These are phyloP conservation scores for Phialophora expanda DNA, from an alignment of 2,329 filamentous ascomycete genomes.

Conservation along the genomic window DNA sequence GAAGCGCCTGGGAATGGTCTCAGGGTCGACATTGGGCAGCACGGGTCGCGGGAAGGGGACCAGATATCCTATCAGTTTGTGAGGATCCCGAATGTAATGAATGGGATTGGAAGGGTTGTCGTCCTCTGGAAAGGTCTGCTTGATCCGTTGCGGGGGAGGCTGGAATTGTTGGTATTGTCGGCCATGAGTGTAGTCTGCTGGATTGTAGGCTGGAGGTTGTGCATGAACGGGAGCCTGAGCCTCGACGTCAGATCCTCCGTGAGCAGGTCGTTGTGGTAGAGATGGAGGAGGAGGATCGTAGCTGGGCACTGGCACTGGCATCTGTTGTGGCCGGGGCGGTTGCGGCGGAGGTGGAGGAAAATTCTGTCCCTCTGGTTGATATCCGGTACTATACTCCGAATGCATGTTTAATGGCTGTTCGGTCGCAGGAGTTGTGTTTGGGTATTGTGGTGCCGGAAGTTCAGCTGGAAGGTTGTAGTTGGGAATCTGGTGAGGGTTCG, in stretches of 20 bases:
- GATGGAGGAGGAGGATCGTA: conserved; percentile 21
- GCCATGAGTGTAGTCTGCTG: conserved; percentile 15
- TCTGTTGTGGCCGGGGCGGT: conserved; percentile 5
- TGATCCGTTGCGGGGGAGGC: conserved; percentile 35
- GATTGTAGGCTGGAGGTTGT: conserved; percentile 17
- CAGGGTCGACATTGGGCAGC: conserved; percentile 43
- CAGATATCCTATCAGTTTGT: conserved; percentile 52
- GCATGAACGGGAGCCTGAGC: conserved; percentile 6
- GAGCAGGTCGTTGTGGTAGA: conserved; percentile 23
- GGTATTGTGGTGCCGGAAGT: conserved; percentile 13
- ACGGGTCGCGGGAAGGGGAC: conserved; percentile 53
- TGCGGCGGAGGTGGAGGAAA: conserved; percentile 18
- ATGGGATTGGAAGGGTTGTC: conserved; percentile 44
- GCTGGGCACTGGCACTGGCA: background rate
- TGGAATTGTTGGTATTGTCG: conserved; percentile 23
- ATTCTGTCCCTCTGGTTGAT: conserved; percentile 12
- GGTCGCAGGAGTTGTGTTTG: background rate
- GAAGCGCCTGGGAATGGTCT: conserved; percentile 49
- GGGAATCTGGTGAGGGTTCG: conserved; percentile 16
- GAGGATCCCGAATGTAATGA: conserved; percentile 50
- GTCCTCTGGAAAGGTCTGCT: conserved; percentile 27
- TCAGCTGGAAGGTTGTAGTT: conserved; percentile 16
- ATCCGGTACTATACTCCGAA: background rate
- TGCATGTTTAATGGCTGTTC: conserved; percentile 8
- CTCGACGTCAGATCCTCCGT: conserved; percentile 8